These are phyloP conservation scores for Tillandsia fasciculata DNA, from an alignment of 176 grass and related monocot genomes.

Conservation along the genomic window DNA sequence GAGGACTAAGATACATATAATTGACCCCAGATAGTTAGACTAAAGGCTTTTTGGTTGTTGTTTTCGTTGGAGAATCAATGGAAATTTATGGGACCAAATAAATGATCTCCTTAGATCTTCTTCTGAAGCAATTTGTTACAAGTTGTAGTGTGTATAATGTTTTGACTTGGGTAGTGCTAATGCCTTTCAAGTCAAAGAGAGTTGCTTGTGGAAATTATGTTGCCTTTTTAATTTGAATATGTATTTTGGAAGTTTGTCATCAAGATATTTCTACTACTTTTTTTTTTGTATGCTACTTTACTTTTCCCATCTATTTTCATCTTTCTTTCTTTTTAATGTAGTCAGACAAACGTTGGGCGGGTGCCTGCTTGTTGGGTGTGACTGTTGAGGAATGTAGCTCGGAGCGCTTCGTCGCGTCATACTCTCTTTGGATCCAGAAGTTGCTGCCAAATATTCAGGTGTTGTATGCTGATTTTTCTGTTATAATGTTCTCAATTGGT, in stretches of 20 bases:
- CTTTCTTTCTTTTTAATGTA: conserved; percentile 9
- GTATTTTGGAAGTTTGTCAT: not conserved
- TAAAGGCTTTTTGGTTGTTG: no score
- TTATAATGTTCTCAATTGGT: not conserved
- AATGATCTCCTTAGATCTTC: no score
- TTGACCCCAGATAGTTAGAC: no score
- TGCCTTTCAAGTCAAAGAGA: not conserved
- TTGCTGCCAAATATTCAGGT: conserved; percentile 39
- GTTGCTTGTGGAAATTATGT: not conserved
- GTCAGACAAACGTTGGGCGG: conserved; percentile 38
- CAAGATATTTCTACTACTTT: not conserved
- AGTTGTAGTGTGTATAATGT: no score
- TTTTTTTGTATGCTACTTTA: conserved; percentile 9
- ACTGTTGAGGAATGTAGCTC: conserved; percentile 32
- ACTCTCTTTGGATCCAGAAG: conserved; percentile 39
- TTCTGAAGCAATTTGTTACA: no score
- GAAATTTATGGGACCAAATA: no score
- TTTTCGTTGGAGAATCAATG: no score
- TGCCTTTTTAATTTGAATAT: not conserved
- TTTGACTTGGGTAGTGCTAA: no score
- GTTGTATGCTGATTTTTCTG: not conserved
- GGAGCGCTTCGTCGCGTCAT: conserved; percentile 22
- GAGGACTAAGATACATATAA: no score
- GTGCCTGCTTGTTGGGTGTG: conserved; percentile 34
- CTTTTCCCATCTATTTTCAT: not conserved